Conservation (phyloP, 2,329 filamentous ascomycete species). For the Colletotrichum shisoi region DNA sequence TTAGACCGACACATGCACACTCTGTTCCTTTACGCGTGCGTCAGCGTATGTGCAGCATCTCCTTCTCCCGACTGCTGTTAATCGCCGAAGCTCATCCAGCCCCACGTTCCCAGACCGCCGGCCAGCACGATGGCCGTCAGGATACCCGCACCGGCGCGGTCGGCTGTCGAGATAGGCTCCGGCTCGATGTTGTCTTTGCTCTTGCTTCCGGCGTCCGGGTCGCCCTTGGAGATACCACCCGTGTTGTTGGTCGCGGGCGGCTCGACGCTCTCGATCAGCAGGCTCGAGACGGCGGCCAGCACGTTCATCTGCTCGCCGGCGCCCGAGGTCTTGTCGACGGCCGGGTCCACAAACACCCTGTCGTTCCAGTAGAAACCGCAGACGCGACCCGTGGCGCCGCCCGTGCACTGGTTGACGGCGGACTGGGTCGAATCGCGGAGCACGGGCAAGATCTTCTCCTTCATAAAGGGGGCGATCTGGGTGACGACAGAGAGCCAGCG, state of each 20-base stretch:
- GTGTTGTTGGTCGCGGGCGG: constrained; percentile 56
- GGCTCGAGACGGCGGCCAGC: constrained; percentile 61
- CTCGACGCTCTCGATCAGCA: constrained; percentile 54
- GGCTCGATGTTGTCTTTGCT: constrained; percentile 46
- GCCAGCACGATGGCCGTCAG: constrained; percentile 56
- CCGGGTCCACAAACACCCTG: constrained; percentile 55
- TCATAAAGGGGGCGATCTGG: constrained; percentile 68
- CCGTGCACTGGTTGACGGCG: constrained; percentile 69
- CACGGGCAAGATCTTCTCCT: constrained; percentile 62
- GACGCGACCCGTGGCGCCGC: constrained; percentile 63
- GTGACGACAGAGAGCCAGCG: constrained; percentile 70
- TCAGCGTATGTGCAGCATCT: not conserved
- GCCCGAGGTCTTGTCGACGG: constrained; percentile 62
- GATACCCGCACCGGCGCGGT: constrained; percentile 59
- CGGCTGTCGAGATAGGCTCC: constrained; percentile 53
- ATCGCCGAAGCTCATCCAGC: constrained; percentile 57
- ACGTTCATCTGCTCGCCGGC: constrained; percentile 68
- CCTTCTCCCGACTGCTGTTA: not conserved
- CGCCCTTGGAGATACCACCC: constrained; percentile 60
- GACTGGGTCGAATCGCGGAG: constrained; percentile 66
- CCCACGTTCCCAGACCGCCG: constrained; percentile 54
- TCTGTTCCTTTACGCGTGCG: not conserved
- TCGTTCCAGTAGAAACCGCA: constrained; percentile 72
- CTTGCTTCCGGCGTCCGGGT: constrained; percentile 52
- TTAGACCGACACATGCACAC: not conserved